Conservation (phyloP, 2,329 filamentous ascomycete genomes). For the Monosporascus sp. region DNA sequence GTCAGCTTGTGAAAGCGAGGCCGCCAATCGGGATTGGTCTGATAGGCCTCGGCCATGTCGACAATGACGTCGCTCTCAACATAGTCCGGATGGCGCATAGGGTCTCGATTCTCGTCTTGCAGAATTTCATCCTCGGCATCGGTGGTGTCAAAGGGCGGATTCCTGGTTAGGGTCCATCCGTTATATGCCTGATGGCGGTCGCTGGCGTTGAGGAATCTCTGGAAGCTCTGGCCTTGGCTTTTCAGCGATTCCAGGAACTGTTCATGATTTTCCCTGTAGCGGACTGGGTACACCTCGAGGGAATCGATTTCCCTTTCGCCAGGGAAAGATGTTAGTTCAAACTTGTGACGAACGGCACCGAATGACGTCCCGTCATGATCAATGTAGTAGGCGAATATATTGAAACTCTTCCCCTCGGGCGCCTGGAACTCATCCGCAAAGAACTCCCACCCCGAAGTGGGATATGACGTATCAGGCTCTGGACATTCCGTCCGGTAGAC, state of each 20-base stretch:
- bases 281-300: conserved; percentile 33
- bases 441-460: conserved; percentile 29
- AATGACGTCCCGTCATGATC: conserved; percentile 35
- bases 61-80: conserved; percentile 39
- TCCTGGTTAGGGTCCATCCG: conserved; percentile 36
- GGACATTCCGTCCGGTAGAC: conserved; percentile 30
- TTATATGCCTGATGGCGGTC: conserved; percentile 36
- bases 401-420: conserved; percentile 25
- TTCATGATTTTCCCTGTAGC: conserved; percentile 30
- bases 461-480: conserved; percentile 24
- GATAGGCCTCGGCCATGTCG: conserved; percentile 35
- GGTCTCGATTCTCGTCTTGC: conserved; percentile 20
- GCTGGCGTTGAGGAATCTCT: conserved; percentile 21
- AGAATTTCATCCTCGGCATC: conserved; percentile 29
- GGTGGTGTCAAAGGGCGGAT: conserved; percentile 24
- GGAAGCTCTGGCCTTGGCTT: conserved; percentile 28
- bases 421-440: conserved; percentile 28
- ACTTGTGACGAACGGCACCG: conserved; percentile 32
- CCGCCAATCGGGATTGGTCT: conserved; percentile 33
- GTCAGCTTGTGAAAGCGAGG: conserved; percentile 26
- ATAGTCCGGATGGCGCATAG: conserved; percentile 32
- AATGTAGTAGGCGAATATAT: conserved; percentile 35
- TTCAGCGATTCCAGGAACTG: conserved; percentile 29
- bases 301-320: conserved; percentile 34
- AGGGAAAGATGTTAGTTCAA: conserved; percentile 30